A percentile compares a stretch with the other conserved stretches of the same genome.
Evolutionary conservation across 306 rosid species (phyloP).

Genomic region (Cajanus cajan): DNA sequence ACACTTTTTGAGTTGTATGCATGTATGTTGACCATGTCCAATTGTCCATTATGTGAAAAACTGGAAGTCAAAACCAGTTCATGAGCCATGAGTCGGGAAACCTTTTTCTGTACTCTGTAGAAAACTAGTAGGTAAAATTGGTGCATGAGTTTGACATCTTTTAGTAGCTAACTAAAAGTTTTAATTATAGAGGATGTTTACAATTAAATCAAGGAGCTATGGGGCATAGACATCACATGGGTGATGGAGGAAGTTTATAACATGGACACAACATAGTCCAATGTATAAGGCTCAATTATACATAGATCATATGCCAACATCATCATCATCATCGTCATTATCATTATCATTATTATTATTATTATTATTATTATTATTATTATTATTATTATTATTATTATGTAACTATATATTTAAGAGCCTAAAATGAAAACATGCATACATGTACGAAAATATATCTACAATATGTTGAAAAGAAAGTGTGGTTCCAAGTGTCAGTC

Average conservation of each 20-base stretch:
- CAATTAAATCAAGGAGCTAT: not conserved
- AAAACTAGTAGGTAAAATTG: not conserved
- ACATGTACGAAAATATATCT: not conserved
- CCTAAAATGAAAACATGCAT: not conserved
- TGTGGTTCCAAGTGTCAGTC: not conserved
- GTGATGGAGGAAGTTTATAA: not conserved
- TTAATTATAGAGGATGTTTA: not conserved
- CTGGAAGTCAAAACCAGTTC: not conserved
- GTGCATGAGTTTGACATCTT: not conserved
- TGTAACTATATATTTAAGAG: not conserved
- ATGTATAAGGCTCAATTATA: not conserved
- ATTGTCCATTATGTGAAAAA: not conserved
- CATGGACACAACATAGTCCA: not conserved
- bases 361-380: no score
- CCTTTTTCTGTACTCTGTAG: not conserved
- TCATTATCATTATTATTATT: not conserved
- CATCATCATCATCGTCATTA: no score
- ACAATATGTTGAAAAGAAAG: not conserved
- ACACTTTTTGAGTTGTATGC: not conserved
- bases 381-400: not conserved
- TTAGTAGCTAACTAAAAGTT: not conserved
- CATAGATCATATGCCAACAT: not conserved
- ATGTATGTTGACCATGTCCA: not conserved
- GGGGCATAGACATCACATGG: not conserved
- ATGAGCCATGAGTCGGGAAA: not conserved